Percentiles rank a stretch among this genome's conserved stretches.
Evolutionary conservation across 345 rosid genomes (phyloP).

Genomic region (Aegle marmelos): DNA sequence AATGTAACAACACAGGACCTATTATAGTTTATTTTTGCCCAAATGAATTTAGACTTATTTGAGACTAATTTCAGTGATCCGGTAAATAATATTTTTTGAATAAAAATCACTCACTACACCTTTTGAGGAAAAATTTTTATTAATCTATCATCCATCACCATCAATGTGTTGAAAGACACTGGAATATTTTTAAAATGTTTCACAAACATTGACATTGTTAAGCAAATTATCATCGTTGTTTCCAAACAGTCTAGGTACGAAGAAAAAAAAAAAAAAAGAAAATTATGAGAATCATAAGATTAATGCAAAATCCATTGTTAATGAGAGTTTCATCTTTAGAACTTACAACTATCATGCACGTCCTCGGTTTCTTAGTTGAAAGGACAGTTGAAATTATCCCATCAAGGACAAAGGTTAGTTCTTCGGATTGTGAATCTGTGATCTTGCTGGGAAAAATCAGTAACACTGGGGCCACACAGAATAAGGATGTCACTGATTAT

Average conservation of each 20-base stretch:
- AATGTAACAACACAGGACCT: no score
- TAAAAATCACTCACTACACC: no score
- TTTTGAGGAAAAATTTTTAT: no score
- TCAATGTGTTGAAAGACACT: conserved; percentile 45
- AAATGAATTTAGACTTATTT: no score
- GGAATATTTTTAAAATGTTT: conserved; percentile 85
- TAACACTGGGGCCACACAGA: conserved; percentile 32
- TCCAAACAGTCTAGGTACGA: neutral
- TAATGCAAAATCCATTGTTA: neutral
- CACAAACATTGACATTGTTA: conserved; percentile 33
- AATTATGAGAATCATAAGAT: no score
- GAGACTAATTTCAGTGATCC: no score
- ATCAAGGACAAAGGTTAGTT: conserved; percentile 33
- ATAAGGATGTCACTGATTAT: neutral
- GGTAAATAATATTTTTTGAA: no score
- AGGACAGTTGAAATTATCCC: conserved; percentile 58
- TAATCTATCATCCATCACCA: no score
- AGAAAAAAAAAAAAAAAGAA: neutral
- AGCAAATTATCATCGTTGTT: neutral
- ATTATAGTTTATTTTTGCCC: no score
- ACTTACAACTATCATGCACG: neutral
- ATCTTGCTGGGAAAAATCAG: conserved; percentile 51
- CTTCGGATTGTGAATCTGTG: conserved; percentile 81
- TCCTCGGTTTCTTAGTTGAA: neutral
- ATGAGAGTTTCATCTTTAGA: neutral